phyloP scores from a whole-genome alignment of 2,329 filamentous ascomycete species.

The Aspergillus pseudoglaucus region DNA sequence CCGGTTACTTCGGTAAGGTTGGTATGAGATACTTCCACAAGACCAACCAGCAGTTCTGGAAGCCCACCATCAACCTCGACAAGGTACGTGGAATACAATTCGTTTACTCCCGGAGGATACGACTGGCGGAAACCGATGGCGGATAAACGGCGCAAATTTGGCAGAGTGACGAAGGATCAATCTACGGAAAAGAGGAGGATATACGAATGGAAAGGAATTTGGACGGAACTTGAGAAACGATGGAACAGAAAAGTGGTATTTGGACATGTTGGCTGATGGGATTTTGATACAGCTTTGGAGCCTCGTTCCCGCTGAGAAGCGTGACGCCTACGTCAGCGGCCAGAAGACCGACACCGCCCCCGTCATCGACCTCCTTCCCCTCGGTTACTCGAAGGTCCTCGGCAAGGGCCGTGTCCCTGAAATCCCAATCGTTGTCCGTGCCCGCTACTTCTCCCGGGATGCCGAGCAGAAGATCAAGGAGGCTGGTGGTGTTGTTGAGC shows the following conservation, averaged over 20 bases:
- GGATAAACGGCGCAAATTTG: neutral
- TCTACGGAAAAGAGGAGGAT: neutral
- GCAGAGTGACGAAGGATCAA: neutral
- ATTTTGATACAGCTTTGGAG: slow-evolving; percentile 68
- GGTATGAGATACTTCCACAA: slow-evolving; percentile 97
- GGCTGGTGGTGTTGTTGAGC: slow-evolving; percentile 90
- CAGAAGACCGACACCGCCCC: slow-evolving; percentile 88
- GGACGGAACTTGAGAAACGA: neutral
- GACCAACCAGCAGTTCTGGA: slow-evolving; percentile 93
- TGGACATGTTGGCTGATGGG: slow-evolving; percentile 11
- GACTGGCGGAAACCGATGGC: neutral
- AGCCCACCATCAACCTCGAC: slow-evolving; percentile 97
- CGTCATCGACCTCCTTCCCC: slow-evolving; percentile 92
- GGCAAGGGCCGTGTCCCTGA: slow-evolving; percentile 95
- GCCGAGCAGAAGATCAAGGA: slow-evolving; percentile 99
- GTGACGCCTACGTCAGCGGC: slow-evolving; percentile 77
- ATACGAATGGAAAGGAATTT: neutral
- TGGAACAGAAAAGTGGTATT: neutral
- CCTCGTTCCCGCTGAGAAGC: slow-evolving; percentile 85
- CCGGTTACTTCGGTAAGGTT: slow-evolving; percentile 99
- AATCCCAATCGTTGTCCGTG: slow-evolving; percentile 88
- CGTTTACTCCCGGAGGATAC: slow-evolving; percentile 1
- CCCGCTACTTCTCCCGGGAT: slow-evolving; percentile 89
- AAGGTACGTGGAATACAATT: slow-evolving; percentile 62
- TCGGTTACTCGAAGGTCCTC: slow-evolving; percentile 98